These are phyloP conservation scores for Phoma sp. DNA, from an alignment of 2,329 filamentous ascomycete genomes.

Conservation along the genomic window DNA sequence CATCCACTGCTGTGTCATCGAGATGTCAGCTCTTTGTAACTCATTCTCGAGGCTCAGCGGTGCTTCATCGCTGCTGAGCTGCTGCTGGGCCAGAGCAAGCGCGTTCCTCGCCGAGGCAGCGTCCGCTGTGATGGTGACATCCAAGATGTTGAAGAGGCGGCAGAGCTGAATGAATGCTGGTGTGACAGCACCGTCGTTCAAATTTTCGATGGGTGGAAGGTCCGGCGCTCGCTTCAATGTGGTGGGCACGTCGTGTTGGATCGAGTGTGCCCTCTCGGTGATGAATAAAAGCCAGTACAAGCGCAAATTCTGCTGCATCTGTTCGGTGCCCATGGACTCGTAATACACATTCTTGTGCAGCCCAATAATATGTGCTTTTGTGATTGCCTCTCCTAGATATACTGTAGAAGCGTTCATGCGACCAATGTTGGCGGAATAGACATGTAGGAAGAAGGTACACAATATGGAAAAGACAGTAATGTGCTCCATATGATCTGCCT, in stretches of 20 bases:
- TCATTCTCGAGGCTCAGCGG: constrained; percentile 42
- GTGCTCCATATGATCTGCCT: constrained; percentile 41
- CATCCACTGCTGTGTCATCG: constrained; percentile 49
- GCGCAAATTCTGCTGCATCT: constrained; percentile 37
- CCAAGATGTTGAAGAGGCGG: constrained; percentile 42
- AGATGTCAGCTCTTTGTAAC: constrained; percentile 45
- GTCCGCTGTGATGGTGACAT: constrained; percentile 43
- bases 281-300: constrained; percentile 48
- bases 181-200: constrained; percentile 40
- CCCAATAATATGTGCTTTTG: constrained; percentile 43
- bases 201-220: constrained; percentile 36
- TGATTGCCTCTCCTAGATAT: constrained; percentile 41
- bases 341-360: constrained; percentile 38
- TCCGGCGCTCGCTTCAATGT: constrained; percentile 39
- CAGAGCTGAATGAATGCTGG: constrained; percentile 45
- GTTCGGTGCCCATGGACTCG: constrained; percentile 30
- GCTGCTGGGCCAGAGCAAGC: constrained; percentile 40
- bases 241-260: constrained; percentile 45
- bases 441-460: constrained; percentile 43
- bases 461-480: constrained; percentile 38
- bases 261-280: constrained; percentile 44
- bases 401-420: constrained; percentile 43
- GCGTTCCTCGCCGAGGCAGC: constrained; percentile 37
- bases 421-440: constrained; percentile 44
- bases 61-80: constrained; percentile 38